These are phyloP conservation scores for Phytophthora pisi DNA, from an alignment of 352 stramenopile genomes.

Conservation along the genomic window DNA sequence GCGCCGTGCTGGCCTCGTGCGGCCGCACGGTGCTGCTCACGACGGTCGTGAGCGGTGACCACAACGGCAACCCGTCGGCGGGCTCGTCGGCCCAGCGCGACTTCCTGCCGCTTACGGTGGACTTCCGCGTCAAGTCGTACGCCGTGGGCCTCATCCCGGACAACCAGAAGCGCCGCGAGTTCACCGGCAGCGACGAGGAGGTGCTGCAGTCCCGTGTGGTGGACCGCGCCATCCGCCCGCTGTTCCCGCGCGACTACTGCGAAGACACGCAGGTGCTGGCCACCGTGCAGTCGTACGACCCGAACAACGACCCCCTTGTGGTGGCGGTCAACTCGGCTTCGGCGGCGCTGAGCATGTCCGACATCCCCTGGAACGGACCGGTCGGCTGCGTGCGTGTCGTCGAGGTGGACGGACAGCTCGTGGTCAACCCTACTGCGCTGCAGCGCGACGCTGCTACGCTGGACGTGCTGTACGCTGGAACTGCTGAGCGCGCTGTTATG, in stretches of 20 bases:
- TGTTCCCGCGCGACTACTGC: constrained; percentile 94
- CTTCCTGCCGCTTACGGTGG: constrained; percentile 93
- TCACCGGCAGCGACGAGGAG: constrained; percentile 93
- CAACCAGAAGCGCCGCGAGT: constrained; percentile 88
- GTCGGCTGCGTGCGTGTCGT: constrained; percentile 91
- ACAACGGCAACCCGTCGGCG: constrained; percentile 42
- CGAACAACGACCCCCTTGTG: constrained; percentile 85
- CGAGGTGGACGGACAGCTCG: constrained; percentile 82
- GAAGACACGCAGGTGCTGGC: constrained; percentile 96
- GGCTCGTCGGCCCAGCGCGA: constrained; percentile 37
- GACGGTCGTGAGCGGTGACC: constrained; percentile 72
- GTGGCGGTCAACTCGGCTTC: constrained; percentile 91
- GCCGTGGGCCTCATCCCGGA: constrained; percentile 89
- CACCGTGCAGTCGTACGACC: constrained; percentile 89
- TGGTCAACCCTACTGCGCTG: constrained; percentile 91
- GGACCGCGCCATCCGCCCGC: constrained; percentile 94
- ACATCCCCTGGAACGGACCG: constrained; percentile 91
- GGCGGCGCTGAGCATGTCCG: constrained; percentile 79
- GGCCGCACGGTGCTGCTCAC: constrained; percentile 89
- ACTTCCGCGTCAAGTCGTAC: constrained; percentile 93
- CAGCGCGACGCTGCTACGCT: constrained; percentile 78
- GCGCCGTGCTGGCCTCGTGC: constrained; percentile 80
- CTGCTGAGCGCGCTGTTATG: constrained; percentile 80
- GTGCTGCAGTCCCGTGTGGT: constrained; percentile 96
- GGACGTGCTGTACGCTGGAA: constrained; percentile 88